Base-by-base conservation (phyloP, 495 filamentous ascomycete genomes). In the Trichoderma asperelloides region DNA sequence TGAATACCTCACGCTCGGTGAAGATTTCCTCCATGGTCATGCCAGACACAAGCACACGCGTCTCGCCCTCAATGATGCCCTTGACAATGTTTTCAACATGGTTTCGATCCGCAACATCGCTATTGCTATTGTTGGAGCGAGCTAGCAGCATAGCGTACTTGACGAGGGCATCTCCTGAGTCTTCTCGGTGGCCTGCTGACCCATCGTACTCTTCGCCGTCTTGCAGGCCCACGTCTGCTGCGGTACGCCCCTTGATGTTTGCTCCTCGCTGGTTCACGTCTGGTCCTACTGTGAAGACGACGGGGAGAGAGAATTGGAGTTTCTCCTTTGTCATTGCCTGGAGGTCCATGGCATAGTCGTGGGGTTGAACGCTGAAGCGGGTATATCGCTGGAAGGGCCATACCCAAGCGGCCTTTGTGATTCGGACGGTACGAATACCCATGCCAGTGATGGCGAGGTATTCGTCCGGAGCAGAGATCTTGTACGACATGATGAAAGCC, bases 1-100 rank as follows among this genome's bases (percentile, higher is more conserved):
- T 92, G 81, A 93, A 93, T 40, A 88, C 78, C 71, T 91, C 87
- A n/a, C 91, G 82, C 76, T 90, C 87, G 64, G 87, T 88, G 75
- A 92, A 93, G 55, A 95, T 88, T 77, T 93, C 91, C 72, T 93
- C 91, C 89, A 93, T 92, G 15, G 90, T 91, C 89, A 92, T 91
- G 67, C 82, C 85, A 4, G 85, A 88, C 40, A 95, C 89, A 62
- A 93, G 84, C 28, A 89, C 87, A 62, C 91, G 83, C 9, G 89
- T 91, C 74, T 95, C 91, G 63, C 91, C 91, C 75, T 93, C 90
- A 72, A 95, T 93, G 76, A 95, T 91, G 67, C 91, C 91, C 78
- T 91, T 93, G 69, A 93, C 89, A 67, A 93, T 95, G 72, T 90
- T 88, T 74, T 92, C 89, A 40, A 92, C 87, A 16, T 79, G 79